A percentile compares a stretch with the other conserved stretches of the same genome.
Conservation (phyloP, 352 stramenopile species). For the Aphanomyces euteiches region DNA sequence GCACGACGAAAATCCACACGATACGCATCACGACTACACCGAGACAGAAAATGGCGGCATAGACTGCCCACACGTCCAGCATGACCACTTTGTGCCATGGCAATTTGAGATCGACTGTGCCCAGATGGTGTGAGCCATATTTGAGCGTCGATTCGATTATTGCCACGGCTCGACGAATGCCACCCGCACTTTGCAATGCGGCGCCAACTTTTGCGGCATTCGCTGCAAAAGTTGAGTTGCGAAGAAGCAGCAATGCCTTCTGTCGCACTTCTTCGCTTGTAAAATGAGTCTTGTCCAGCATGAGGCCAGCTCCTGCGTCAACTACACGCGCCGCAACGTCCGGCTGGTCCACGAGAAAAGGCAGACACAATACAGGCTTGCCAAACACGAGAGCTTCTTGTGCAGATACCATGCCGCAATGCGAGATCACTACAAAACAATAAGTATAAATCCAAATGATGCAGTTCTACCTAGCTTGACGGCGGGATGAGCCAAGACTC, state of each 20-base stretch:
- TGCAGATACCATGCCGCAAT: constrained; percentile 82
- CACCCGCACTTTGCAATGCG: constrained; percentile 57
- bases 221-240: constrained; percentile 45
- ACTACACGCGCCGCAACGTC: constrained; percentile 76
- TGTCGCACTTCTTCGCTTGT: constrained; percentile 50
- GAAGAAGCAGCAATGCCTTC: constrained; percentile 46
- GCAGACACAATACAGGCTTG: constrained; percentile 83
- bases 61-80: constrained; percentile 78
- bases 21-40: constrained; percentile 57
- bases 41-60: constrained; percentile 63
- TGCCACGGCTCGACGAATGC: constrained; percentile 55
- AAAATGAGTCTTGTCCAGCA: constrained; percentile 71
- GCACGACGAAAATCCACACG: constrained; percentile 37
- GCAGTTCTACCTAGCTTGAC: constrained; percentile 40
- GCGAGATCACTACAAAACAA: constrained; percentile 54
- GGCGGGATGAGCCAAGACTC: constrained; percentile 56
- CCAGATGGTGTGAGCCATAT: constrained; percentile 55
- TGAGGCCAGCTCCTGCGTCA: constrained; percentile 63
- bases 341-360: constrained; percentile 83
- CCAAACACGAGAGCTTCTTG: constrained; percentile 74
- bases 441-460: background rate
- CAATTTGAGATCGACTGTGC: constrained; percentile 56
- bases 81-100: constrained; percentile 77
- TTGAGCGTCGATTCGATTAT: constrained; percentile 65
- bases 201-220: constrained; percentile 50